Evolutionary conservation across 2,329 filamentous ascomycete genomes (phyloP), one percentile per base, ranked within the genome.

Genomic region (Talaromyces amestolkiae): DNA sequence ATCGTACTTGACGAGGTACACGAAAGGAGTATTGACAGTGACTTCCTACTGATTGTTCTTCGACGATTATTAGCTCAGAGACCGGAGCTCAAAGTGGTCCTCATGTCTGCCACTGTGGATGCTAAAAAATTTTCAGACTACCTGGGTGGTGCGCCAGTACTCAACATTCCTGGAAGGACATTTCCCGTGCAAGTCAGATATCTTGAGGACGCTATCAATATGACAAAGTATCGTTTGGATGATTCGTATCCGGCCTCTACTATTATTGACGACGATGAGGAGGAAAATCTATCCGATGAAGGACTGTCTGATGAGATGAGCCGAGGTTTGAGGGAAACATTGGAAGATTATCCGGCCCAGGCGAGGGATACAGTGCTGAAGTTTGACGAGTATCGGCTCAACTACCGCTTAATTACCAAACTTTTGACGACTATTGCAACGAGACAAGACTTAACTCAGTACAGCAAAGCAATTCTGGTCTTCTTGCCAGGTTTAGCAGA

Each of bases 91-190:
- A 98, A 96, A 78, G 90, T 99, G 22, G 85, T 99, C 43, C 85
- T 99, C 58, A 99, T 99, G 95, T 98, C 94, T 70, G 95, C 95
- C 11, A 99, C 95, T 0, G 92, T 99, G 8, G 92, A 99, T 76
- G 92, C 95, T 0, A 89, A 94, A 66, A 89, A 89, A 17, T 97
- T 99, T 75, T 97, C 95, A 0, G 86, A 87, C 11, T 99, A 98
- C 74, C 85, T 99, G 1, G 89, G 89, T 64, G 88, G 89, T 4
- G 94, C 94, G 0, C 94, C 94, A 0, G 88, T 98, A 47, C 82
- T 99, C 63, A 93, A 91, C 66, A 92, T 99, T 15, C 95, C 95
- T 2, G 95, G 95, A 0, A 87, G 95, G 56, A 98, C 94, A 0
- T 99, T 96, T 73, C 94, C 95, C 0, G 95, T 99, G 2, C 85